Evolutionary conservation across 768 basidiomycete species (phyloP).

Genomic region (Suillus subaureus): DNA sequence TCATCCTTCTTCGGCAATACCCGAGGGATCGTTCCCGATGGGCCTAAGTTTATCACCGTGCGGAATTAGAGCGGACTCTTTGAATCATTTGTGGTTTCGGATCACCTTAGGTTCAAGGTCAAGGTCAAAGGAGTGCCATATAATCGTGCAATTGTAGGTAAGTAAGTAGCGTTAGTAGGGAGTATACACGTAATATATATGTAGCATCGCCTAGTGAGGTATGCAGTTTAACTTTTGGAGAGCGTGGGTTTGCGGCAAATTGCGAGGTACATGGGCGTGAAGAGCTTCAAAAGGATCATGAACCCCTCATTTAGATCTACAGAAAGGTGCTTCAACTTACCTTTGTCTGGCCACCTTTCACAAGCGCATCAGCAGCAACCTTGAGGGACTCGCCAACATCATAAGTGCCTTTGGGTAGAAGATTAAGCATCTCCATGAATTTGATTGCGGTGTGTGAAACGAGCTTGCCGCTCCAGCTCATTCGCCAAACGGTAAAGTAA

Average conservation of each 20-base stretch:
- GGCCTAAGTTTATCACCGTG: conserved; percentile 15
- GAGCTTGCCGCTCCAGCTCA: conserved; percentile 78
- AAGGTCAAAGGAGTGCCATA: conserved; percentile 1
- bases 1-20: conserved; percentile 18
- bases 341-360: conserved; percentile 80
- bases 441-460: conserved; percentile 77
- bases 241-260: conserved; percentile 54
- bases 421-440: conserved; percentile 68
- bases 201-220: not conserved
- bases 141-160: not conserved
- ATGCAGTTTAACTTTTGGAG: conserved; percentile 7
- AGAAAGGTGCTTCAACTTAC: conserved; percentile 37
- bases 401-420: conserved; percentile 86
- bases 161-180: not conserved
- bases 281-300: conserved; percentile 52
- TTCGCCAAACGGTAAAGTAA: conserved; percentile 79
- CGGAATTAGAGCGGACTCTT: conserved; percentile 2
- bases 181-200: conserved; percentile 6
- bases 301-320: conserved; percentile 12
- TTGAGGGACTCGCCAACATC: conserved; percentile 84
- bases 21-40: conserved; percentile 27
- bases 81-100: conserved; percentile 2
- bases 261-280: conserved; percentile 86
- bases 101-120: conserved; percentile 2
- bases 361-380: conserved; percentile 68